phyloP scores from a whole-genome alignment of 306 rosid genomes.

The Vigna nakashimae region DNA sequence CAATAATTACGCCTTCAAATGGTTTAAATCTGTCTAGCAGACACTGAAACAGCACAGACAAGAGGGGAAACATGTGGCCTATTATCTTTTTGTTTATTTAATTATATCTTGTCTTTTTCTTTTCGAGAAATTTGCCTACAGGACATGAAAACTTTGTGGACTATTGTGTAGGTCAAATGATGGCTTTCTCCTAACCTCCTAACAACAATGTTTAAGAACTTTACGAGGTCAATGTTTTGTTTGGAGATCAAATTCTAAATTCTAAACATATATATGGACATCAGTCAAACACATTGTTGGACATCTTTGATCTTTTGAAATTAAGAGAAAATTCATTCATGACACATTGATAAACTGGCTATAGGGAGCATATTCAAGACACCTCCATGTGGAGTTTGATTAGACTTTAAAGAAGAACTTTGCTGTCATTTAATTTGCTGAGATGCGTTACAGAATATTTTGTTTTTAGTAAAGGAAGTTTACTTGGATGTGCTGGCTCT shows the following conservation, averaged over 20 bases:
- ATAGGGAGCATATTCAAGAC: constrained; percentile 29
- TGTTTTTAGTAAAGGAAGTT: not conserved
- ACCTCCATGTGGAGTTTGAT: constrained; percentile 15
- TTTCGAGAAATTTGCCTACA: not conserved
- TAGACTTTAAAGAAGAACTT: constrained; percentile 4
- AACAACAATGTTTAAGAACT: constrained; percentile 1
- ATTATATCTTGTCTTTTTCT: constrained; percentile 21
- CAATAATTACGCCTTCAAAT: constrained; percentile 9
- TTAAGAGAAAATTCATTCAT: not conserved
- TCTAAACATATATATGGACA: constrained; percentile 1
- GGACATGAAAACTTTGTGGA: constrained; percentile 2
- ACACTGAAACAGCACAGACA: not conserved
- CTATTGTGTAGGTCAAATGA: constrained; percentile 2
- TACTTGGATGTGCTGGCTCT: not conserved
- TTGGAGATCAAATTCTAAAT: not conserved
- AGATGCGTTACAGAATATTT: not conserved
- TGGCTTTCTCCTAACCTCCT: constrained; percentile 32
- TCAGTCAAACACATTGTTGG: constrained; percentile 7
- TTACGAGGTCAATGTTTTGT: not conserved
- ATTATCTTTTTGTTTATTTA: constrained; percentile 1
- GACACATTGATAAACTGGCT: not conserved
- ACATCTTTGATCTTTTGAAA: constrained; percentile 17
- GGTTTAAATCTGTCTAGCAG: constrained; percentile 7
- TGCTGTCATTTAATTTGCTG: constrained; percentile 10
- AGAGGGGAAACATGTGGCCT: constrained; percentile 1